Evolutionary conservation across 176 grass and related monocot species (phyloP), one percentile per base, ranked within the genome.

Genomic region (Luzula sylvatica): DNA sequence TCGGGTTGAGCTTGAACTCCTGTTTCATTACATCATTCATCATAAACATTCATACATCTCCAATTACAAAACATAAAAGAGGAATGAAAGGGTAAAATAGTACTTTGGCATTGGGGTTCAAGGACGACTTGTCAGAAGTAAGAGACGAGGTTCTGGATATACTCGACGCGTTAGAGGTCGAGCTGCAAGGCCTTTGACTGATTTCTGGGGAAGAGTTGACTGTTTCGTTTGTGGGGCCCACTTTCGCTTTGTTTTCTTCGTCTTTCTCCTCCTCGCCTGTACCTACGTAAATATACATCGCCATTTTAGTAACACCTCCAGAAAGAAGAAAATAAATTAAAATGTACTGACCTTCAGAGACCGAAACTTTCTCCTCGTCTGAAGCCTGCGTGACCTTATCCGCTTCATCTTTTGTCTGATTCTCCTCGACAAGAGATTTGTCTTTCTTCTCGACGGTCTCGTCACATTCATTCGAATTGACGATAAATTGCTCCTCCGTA

Each of bases 1-100:
- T 68, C 8, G 73, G 73, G 52, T 76, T 76, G 30, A 76, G 38
- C 52, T 69, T 76, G 24, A 76, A 76, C 46, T 76, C 73, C 73
- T 76, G 26, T 49, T 49, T 20, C 8, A n/a, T 19, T 18, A 64
- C 29, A 26, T 45, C 27, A 19, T 47, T 47, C 8, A 49, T 47
- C 11, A 13, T 27, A 19, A 48, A 46, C 0, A 49, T 29, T n/a
- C n/a, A n/a, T n/a, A n/a, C n/a, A n/a, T n/a, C n/a, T n/a, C n/a
- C n/a, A n/a, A n/a, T n/a, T n/a, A n/a, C n/a, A n/a, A n/a, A n/a
- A n/a, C n/a, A n/a, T n/a, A n/a, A n/a, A n/a, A n/a, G n/a, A n/a
- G n/a, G n/a, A n/a, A n/a, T n/a, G n/a, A n/a, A n/a, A n/a, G n/a
- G n/a, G n/a, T n/a, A n/a, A n/a, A n/a, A n/a, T n/a, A n/a, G 22